Conservation (phyloP, 306 rosid species). For the Mucuna pruriens region DNA sequence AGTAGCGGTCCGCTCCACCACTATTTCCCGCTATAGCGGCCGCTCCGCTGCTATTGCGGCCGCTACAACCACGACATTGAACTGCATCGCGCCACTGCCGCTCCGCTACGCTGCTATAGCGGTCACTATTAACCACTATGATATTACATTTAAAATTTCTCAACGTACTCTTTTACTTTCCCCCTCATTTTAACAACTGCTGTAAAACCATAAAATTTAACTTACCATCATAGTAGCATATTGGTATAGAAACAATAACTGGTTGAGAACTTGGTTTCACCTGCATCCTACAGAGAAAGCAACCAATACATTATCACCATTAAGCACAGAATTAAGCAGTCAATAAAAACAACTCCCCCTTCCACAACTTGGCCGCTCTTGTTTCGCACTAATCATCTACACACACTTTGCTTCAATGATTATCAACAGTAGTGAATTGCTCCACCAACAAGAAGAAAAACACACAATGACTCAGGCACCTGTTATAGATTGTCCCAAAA, state of each 20-base stretch:
- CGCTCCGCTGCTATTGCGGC: too few species aligned
- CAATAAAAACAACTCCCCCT: background rate
- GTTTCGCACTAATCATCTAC: background rate
- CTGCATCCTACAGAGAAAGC: slow-evolving; percentile 63
- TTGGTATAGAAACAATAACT: slow-evolving; percentile 70
- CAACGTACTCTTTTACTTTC: background rate
- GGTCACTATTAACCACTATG: too few species aligned
- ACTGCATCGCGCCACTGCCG: too few species aligned
- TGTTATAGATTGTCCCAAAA: slow-evolving; percentile 66
- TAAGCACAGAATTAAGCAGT: background rate
- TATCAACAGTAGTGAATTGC: background rate
- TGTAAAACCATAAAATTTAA: slow-evolving; percentile 26
- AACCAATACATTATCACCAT: background rate
- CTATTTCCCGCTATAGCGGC: too few species aligned
- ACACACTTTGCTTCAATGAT: background rate
- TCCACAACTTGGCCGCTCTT: too few species aligned
- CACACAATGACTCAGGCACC: slow-evolving; percentile 39
- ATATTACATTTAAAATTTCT: background rate
- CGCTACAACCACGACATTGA: too few species aligned
- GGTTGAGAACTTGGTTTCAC: slow-evolving; percentile 65
- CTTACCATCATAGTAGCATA: slow-evolving; percentile 84
- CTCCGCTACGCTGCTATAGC: too few species aligned
- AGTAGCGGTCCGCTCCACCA: too few species aligned
- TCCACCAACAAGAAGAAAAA: background rate
- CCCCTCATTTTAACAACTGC: background rate